These are phyloP conservation scores for Ophiostoma pallidulum DNA, from an alignment of 2,329 filamentous ascomycete genomes.

Conservation along the genomic window DNA sequence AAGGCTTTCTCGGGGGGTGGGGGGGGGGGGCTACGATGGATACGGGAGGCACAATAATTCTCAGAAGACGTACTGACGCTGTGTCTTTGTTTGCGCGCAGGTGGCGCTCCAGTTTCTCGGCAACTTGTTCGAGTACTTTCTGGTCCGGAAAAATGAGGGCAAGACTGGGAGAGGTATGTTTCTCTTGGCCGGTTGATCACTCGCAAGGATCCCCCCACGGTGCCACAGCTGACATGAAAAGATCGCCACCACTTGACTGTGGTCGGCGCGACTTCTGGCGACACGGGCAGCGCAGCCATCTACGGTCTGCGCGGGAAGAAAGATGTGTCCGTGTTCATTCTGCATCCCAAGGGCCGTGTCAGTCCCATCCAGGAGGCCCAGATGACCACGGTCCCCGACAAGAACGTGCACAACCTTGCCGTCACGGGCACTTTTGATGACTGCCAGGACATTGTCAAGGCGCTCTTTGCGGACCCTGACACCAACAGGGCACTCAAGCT, in stretches of 20 bases:
- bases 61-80: conserved; percentile 1
- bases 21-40: not conserved
- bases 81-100: conserved; percentile 7
- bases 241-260: conserved; percentile 75
- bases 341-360: conserved; percentile 84
- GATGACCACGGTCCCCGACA: conserved; percentile 89
- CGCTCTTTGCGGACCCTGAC: conserved; percentile 75
- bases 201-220: not conserved
- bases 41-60: too few species aligned
- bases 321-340: conserved; percentile 92
- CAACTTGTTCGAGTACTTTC: conserved; percentile 90
- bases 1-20: not conserved
- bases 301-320: conserved; percentile 93
- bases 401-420: conserved; percentile 86
- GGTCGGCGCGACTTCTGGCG: conserved; percentile 76
- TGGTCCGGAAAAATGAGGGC: conserved; percentile 61
- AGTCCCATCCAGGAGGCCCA: conserved; percentile 90
- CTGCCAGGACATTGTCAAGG: conserved; percentile 95
- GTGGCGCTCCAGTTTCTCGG: conserved; percentile 79
- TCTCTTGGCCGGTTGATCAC: too few species aligned
- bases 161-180: conserved; percentile 47
- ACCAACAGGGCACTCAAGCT: conserved; percentile 77
- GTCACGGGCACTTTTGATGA: conserved; percentile 92
- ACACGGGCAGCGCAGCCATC: conserved; percentile 90
- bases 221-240: conserved; percentile 16